Conservation (phyloP, 441 rosid genomes). For the Populus hybrid region DNA sequence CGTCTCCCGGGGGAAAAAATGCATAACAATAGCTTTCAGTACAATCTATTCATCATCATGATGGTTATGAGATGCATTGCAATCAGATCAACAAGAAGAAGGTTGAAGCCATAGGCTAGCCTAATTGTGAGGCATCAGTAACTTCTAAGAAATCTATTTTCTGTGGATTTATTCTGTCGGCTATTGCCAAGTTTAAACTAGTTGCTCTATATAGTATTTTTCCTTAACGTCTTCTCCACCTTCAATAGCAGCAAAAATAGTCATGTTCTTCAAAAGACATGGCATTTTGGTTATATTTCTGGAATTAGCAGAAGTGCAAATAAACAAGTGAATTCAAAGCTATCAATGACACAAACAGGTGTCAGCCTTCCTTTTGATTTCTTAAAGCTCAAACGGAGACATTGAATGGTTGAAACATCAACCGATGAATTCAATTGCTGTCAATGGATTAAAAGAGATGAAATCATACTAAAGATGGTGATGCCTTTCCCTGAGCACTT, state of each 20-base stretch:
- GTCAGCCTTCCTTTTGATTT: background rate
- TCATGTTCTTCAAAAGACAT: background rate
- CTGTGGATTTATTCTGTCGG: background rate
- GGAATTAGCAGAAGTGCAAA: background rate
- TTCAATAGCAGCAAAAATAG: background rate
- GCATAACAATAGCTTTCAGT: background rate
- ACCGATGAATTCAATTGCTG: too few species aligned
- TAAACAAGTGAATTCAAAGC: background rate
- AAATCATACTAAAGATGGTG: too few species aligned
- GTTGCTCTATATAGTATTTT: background rate
- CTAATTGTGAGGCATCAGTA: background rate
- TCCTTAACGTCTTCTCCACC: background rate
- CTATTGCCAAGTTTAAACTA: too few species aligned
- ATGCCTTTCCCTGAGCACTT: too few species aligned
- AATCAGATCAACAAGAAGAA: background rate
- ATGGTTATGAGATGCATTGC: background rate
- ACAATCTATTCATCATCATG: background rate
- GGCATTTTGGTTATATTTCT: background rate
- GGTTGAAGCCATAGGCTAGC: background rate
- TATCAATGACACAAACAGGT: background rate
- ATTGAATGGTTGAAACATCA: too few species aligned
- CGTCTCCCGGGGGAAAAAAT: background rate
- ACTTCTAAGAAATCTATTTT: background rate
- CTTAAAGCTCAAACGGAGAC: too few species aligned
- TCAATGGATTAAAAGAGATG: too few species aligned